phyloP scores from a whole-genome alignment of 768 basidiomycete species.

The Lactifluus pinguis region DNA sequence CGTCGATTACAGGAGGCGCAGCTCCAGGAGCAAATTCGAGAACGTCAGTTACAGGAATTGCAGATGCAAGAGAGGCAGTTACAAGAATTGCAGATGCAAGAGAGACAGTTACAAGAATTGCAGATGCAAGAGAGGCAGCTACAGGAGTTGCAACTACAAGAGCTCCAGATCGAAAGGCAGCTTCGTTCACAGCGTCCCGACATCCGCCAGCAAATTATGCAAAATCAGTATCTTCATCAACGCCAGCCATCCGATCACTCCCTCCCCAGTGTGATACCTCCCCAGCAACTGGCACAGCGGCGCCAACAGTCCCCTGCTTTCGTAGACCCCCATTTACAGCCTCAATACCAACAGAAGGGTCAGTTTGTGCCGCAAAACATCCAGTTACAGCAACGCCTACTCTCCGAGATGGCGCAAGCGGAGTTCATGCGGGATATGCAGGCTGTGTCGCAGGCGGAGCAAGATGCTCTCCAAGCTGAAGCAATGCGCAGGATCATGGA shows the following conservation, averaged over 20 bases:
- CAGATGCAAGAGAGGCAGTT: conserved; percentile 23
- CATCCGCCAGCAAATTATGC: conserved; percentile 19
- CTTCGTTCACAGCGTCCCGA: conserved; percentile 19
- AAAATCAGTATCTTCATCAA: conserved; percentile 30
- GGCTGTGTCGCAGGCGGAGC: conserved; percentile 47
- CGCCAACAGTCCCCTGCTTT: conserved; percentile 33
- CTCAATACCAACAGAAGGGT: conserved; percentile 43
- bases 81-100: conserved; percentile 25
- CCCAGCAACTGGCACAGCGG: conserved; percentile 35
- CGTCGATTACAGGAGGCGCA: conserved; percentile 57
- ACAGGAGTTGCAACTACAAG: conserved; percentile 23
- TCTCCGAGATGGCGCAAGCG: conserved; percentile 67
- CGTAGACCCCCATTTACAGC: conserved; percentile 23
- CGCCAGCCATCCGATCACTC: conserved; percentile 37
- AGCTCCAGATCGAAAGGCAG: conserved; percentile 17
- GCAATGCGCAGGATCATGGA: conserved; percentile 87
- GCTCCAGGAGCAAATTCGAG: conserved; percentile 43
- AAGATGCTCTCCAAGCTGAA: conserved; percentile 64
- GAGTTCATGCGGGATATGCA: conserved; percentile 61
- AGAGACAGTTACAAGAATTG: conserved; percentile 23
- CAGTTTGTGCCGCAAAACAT: conserved; percentile 52
- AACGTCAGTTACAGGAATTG: conserved; percentile 25
- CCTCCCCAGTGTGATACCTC: conserved; percentile 40
- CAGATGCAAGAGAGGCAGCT: conserved; percentile 23
- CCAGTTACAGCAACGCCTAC: conserved; percentile 64